Evolutionary conservation across 1,284 basidiomycete species (phyloP), one percentile per base, ranked within the genome.

Genomic region (Earliella scabrosa): DNA sequence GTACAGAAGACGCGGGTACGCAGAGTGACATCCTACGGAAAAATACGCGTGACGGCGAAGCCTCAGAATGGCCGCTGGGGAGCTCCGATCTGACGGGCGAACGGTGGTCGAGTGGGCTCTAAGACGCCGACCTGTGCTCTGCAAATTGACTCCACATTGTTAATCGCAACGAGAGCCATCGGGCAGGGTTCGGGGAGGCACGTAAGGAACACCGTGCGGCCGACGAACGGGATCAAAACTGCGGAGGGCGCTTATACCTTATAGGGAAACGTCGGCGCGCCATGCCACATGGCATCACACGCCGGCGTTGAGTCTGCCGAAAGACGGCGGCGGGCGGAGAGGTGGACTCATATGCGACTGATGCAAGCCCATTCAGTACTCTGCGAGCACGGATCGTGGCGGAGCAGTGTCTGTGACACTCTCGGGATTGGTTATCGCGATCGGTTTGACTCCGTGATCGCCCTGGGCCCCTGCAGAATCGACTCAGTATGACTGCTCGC

Each of bases 321-420:
- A 45, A 52, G 40, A 45, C 54, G 60, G 60, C 54, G 56, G 56
- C 24, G 47, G 41, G 45, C 60, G 60, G 60, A 56, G 21, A n/a
- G 6, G 27, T 11, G 29, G 24, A n/a, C 13, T 6, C 21, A 26
- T n/a, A 16, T 20, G 18, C 18, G 26, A 8, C 32, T 18, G 21
- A 48, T 36, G 14, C 46, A 36, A 21, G 11, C 21, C 7, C 10
- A 11, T 41, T 26, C 5, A 7, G 18, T 10, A 18, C 38, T n/a
- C 21, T 43, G 20, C 14, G 2, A 18, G 26, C 18, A 45, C 20
- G 24, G 14, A 45, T n/a, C 11, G 43, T 20, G 14, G 24, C n/a
- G n/a, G n/a, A n/a, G n/a, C n/a, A n/a, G n/a, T n/a, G n/a, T n/a
- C n/a, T n/a, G n/a, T n/a, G n/a, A n/a, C n/a, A n/a, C n/a, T n/a